Percentiles rank a stretch among this genome's conserved stretches.
phyloP scores from a whole-genome alignment of 768 basidiomycete species.

The Tricholoma bakamatsutake region DNA sequence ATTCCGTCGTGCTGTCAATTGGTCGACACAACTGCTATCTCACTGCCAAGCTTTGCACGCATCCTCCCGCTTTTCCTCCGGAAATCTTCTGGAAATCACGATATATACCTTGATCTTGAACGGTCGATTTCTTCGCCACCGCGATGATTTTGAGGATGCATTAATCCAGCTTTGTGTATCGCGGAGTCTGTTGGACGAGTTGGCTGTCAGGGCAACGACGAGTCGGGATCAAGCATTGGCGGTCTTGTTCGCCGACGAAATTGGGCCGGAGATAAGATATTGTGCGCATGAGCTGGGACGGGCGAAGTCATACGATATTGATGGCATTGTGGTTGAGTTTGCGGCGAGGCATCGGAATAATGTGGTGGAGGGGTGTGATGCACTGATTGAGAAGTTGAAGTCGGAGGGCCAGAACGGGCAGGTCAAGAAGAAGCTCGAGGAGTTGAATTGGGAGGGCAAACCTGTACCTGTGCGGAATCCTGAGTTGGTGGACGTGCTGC shows the following conservation, averaged over 20 bases:
- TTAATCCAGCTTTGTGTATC: conserved; percentile 76
- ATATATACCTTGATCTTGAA: conserved; percentile 77
- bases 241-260: conserved; percentile 75
- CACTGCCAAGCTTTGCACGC: conserved; percentile 62
- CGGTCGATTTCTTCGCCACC: conserved; percentile 76
- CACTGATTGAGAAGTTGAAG: conserved; percentile 45
- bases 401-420: conserved; percentile 34
- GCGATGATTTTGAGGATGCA: conserved; percentile 70
- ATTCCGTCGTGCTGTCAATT: conserved; percentile 73
- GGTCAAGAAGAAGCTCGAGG: conserved; percentile 49
- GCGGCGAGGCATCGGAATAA: conserved; percentile 49
- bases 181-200: conserved; percentile 61
- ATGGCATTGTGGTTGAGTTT: conserved; percentile 63
- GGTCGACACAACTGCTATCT: conserved; percentile 72
- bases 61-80: conserved; percentile 45
- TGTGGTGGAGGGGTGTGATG: conserved; percentile 60
- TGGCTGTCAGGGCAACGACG: conserved; percentile 57
- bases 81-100: conserved; percentile 60
- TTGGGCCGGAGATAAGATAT: conserved; percentile 87
- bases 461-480: conserved; percentile 84
- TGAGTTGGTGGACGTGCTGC: conserved; percentile 82
- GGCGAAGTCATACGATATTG: conserved; percentile 74
- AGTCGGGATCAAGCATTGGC: conserved; percentile 87
- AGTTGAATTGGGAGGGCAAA: conserved; percentile 75
- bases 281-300: conserved; percentile 86